Percentiles rank a stretch among this genome's conserved stretches.
phyloP scores from a whole-genome alignment of 2,329 filamentous ascomycete species.

The Phialophora macrospora region DNA sequence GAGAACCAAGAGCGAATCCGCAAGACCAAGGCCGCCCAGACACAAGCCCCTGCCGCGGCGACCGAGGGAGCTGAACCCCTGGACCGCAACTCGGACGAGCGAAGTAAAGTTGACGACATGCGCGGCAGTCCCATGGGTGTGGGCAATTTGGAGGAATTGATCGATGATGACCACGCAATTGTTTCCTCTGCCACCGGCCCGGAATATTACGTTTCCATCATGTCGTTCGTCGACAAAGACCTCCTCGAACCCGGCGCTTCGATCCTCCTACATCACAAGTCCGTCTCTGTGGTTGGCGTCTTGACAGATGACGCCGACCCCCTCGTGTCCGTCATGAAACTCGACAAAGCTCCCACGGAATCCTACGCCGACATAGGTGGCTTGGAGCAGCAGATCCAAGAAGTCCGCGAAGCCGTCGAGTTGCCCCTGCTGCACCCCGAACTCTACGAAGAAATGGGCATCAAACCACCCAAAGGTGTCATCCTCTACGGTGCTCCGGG shows the following conservation, averaged over 20 bases:
- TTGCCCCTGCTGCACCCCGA: constrained; percentile 92
- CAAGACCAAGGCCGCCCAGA: constrained; percentile 81
- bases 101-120: constrained; percentile 96
- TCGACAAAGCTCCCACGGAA: constrained; percentile 97
- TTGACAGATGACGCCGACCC: constrained; percentile 96
- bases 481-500: constrained; percentile 97
- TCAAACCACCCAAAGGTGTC: constrained; percentile 99
- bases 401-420: constrained; percentile 96
- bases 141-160: constrained; percentile 96
- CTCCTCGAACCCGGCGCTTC: constrained; percentile 94
- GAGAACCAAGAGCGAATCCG: constrained; percentile 97
- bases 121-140: constrained; percentile 98
- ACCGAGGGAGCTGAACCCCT: constrained; percentile 72
- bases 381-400: constrained; percentile 91
- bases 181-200: constrained; percentile 96
- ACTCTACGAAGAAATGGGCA: constrained; percentile 99
- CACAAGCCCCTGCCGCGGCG: constrained; percentile 61
- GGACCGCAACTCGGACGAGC: constrained; percentile 92
- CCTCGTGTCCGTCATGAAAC: constrained; percentile 96
- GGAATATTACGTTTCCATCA: constrained; percentile 99
- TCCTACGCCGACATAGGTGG: constrained; percentile 99
- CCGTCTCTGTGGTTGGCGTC: constrained; percentile 95
- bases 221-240: constrained; percentile 99
- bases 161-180: constrained; percentile 98
- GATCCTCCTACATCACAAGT: constrained; percentile 95